These are phyloP conservation scores for Aspergillus fumigatus DNA, from an alignment of 2,329 filamentous ascomycete genomes.

Conservation along the genomic window DNA sequence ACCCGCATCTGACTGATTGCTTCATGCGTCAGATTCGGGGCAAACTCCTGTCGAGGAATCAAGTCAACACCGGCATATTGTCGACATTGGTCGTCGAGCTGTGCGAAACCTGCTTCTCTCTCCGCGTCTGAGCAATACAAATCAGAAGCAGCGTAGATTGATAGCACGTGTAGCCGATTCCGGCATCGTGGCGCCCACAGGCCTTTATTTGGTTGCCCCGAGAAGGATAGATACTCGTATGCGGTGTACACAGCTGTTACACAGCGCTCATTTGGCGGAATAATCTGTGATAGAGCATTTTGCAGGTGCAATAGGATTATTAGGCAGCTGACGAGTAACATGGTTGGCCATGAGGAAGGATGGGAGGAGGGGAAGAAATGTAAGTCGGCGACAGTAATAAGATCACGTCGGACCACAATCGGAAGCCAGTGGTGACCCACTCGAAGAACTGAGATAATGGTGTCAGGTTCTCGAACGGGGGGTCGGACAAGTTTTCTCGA, in stretches of 20 bases:
- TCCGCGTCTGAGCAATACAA: conserved; percentile 27
- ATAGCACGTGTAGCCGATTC: conserved; percentile 29
- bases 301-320: conserved; percentile 8
- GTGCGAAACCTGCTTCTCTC: conserved; percentile 19
- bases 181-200: conserved; percentile 26
- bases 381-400: background rate
- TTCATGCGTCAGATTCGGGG: conserved; percentile 29
- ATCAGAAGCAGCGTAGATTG: conserved; percentile 34
- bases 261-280: conserved; percentile 26
- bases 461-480: background rate
- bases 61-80: conserved; percentile 22
- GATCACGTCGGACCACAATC: background rate
- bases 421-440: background rate
- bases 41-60: conserved; percentile 24
- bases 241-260: conserved; percentile 30
- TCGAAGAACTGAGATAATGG: background rate
- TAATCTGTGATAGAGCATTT: conserved; percentile 5
- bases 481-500: background rate
- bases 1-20: conserved; percentile 30
- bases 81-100: conserved; percentile 18
- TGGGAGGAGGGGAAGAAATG: background rate
- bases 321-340: conserved; percentile 18
- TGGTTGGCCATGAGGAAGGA: conserved; percentile 2
- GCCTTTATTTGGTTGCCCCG: conserved; percentile 14
- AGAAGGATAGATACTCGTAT: conserved; percentile 30